Conservation (phyloP, 2,329 filamentous ascomycete genomes). For the Lomentospora prolificans region DNA sequence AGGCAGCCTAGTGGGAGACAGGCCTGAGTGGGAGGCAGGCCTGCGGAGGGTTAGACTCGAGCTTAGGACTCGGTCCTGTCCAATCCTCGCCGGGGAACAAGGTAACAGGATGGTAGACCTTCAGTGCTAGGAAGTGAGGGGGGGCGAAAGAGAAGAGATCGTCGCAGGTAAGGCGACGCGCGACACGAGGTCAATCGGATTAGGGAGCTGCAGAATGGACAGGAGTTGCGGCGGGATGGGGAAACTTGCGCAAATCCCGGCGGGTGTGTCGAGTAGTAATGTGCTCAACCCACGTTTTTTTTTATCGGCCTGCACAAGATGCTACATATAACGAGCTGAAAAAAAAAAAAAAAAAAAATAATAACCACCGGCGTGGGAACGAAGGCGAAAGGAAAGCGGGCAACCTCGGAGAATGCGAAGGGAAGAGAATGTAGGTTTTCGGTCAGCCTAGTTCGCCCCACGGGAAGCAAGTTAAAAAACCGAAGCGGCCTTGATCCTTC, state of each 20-base stretch:
- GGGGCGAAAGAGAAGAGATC: not conserved
- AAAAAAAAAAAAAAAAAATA: not conserved
- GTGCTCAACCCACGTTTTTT: not conserved
- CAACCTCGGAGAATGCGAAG: not conserved
- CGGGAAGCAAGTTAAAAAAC: not conserved
- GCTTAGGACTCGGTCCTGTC: not conserved
- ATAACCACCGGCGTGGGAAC: too few species aligned
- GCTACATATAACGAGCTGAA: not conserved
- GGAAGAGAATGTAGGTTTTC: not conserved
- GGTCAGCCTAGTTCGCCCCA: not conserved
- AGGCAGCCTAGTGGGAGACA: too few species aligned
- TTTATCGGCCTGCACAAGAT: not conserved
- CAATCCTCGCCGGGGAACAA: not conserved
- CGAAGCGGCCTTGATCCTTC: too few species aligned
- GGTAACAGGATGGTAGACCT: not conserved
- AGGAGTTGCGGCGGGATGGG: not conserved
- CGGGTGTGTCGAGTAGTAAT: not conserved
- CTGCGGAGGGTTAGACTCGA: not conserved
- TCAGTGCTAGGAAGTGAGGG: not conserved
- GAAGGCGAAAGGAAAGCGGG: not conserved
- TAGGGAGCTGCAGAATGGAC: not conserved
- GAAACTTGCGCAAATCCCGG: slow-evolving; percentile 4
- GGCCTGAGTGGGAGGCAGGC: too few species aligned
- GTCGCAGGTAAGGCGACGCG: not conserved
- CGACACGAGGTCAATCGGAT: not conserved